Evolutionary conservation across 1,284 basidiomycete genomes (phyloP).

Genomic region (Pyrrhoderma lamaoense): DNA sequence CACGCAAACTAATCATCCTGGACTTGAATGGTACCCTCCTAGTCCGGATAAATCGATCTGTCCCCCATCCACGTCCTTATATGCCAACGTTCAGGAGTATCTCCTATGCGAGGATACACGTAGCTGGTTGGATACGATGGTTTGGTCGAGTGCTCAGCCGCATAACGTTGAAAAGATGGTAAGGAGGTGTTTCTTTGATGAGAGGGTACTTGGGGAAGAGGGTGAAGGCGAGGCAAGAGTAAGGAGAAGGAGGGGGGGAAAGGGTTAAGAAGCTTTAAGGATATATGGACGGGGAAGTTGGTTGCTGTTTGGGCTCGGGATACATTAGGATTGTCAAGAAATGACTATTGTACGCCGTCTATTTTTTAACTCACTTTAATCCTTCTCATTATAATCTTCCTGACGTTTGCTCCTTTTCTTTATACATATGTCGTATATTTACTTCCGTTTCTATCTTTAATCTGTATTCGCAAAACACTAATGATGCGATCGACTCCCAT

Average conservation of each 20-base stretch:
- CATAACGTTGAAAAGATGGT: constrained; percentile 74
- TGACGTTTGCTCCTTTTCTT: background rate
- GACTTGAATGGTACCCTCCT: constrained; percentile 82
- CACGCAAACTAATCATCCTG: constrained; percentile 67
- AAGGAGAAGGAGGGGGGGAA: constrained; percentile 17
- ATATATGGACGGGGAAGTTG: constrained; percentile 27
- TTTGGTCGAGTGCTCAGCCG: constrained; percentile 83
- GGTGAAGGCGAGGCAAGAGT: background rate
- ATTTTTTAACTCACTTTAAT: constrained; percentile 10
- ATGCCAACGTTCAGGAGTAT: constrained; percentile 59
- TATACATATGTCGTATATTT: background rate
- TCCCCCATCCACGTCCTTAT: constrained; percentile 55
- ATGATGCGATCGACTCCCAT: too few species aligned
- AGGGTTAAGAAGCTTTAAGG: constrained; percentile 16
- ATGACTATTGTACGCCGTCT: constrained; percentile 52
- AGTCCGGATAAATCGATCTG: constrained; percentile 44
- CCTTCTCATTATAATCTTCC: background rate
- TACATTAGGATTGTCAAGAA: constrained; percentile 53
- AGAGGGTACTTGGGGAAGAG: background rate
- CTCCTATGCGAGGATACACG: constrained; percentile 49
- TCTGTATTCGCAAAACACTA: too few species aligned
- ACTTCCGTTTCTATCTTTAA: too few species aligned
- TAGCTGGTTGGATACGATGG: constrained; percentile 70
- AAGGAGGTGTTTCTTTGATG: constrained; percentile 38
- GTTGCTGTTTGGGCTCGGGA: constrained; percentile 74